A percentile compares a stretch with the other conserved stretches of the same genome.
These are phyloP conservation scores for Chionographis japonica DNA, from an alignment of 106 monocot genomes.

Conservation along the genomic window DNA sequence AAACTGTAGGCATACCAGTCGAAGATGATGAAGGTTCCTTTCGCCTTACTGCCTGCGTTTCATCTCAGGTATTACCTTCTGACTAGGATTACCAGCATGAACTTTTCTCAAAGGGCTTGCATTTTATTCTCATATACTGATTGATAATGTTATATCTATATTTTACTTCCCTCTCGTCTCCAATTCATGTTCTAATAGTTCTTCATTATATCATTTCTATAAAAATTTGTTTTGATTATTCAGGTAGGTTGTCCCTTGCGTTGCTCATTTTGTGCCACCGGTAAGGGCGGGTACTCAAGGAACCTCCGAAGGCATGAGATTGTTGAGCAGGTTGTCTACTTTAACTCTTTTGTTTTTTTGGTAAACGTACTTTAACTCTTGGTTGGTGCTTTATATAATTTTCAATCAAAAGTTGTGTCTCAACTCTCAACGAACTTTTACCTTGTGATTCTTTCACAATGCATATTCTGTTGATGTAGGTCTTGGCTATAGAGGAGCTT, in stretches of 20 bases:
- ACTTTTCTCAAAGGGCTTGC: neutral
- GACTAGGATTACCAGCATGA: neutral
- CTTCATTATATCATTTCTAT: neutral
- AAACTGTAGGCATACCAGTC: conserved; percentile 92
- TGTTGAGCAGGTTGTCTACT: conserved; percentile 71
- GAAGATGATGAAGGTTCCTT: conserved; percentile 64
- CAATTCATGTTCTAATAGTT: neutral
- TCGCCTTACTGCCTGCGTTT: conserved; percentile 93
- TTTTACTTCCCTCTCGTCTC: neutral
- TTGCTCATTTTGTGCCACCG: conserved; percentile 93
- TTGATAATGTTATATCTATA: neutral
- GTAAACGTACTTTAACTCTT: no score
- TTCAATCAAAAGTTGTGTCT: no score
- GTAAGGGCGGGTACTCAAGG: conserved; percentile 93
- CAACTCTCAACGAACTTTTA: neutral
- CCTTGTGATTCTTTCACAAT: neutral
- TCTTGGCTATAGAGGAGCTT: conserved; percentile 83
- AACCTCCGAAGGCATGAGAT: conserved; percentile 88
- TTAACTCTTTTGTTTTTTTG: neutral
- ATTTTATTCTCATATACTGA: neutral
- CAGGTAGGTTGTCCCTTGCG: conserved; percentile 93
- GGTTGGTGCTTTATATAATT: no score
- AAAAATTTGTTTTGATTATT: neutral
- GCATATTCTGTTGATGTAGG: conserved; percentile 31
- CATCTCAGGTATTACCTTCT: conserved; percentile 62